Evolutionary conservation across 2,329 filamentous ascomycete species (phyloP).

Genomic region (Penicillium italicum): DNA sequence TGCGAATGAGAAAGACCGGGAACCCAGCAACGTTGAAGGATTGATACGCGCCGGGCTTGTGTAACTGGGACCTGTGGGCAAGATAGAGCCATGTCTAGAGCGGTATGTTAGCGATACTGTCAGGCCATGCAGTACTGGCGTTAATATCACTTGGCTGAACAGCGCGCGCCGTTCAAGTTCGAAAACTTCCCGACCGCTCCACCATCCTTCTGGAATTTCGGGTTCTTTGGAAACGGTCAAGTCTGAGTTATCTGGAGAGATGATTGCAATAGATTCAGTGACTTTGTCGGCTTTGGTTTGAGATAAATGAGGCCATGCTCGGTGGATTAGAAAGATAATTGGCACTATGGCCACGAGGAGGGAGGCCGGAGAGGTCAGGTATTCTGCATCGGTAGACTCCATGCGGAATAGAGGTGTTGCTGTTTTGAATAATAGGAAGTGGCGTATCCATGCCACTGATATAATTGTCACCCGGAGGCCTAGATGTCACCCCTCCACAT

Average conservation of each 20-base stretch:
- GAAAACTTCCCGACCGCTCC: constrained; percentile 43
- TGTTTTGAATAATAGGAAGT: neutral
- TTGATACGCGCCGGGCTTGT: constrained; percentile 55
- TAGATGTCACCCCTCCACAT: constrained; percentile 13
- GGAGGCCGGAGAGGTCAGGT: constrained; percentile 9
- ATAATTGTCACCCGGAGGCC: constrained; percentile 12
- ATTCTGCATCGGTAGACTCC: constrained; percentile 16
- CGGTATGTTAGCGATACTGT: neutral
- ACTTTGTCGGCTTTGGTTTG: neutral
- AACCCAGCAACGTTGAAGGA: constrained; percentile 56
- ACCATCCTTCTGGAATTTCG: constrained; percentile 40
- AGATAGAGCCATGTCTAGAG: constrained; percentile 37
- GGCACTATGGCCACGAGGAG: constrained; percentile 15
- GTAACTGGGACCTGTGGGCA: constrained; percentile 45
- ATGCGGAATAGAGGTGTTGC: neutral
- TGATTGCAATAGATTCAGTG: neutral
- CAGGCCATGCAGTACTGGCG: neutral
- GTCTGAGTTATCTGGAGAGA: neutral
- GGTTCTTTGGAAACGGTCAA: constrained; percentile 38
- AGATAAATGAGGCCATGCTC: constrained; percentile 14
- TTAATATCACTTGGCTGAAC: constrained; percentile 45
- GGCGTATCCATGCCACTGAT: constrained; percentile 8
- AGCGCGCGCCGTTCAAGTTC: constrained; percentile 50
- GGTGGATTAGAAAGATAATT: constrained; percentile 9
- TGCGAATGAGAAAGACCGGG: constrained; percentile 53